A percentile compares a stretch with the other conserved stretches of the same genome.
phyloP scores from a whole-genome alignment of 164 flowering plant species.

The Euptelea pleiosperma region DNA sequence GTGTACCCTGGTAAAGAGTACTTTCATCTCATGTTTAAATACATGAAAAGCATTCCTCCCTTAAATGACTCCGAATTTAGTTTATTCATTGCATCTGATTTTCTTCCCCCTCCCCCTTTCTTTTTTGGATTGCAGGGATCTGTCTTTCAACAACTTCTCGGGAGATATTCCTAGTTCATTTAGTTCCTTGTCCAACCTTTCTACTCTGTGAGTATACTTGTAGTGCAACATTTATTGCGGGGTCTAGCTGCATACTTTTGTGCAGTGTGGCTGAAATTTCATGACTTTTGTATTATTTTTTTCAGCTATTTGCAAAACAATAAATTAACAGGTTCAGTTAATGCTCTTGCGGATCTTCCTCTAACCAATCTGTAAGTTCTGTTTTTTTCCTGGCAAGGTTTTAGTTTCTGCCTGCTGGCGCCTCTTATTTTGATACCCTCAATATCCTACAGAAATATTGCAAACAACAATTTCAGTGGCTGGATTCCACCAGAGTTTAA shows the following conservation, averaged over 20 bases:
- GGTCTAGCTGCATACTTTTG: neutral
- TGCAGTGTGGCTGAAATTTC: conserved; percentile 14
- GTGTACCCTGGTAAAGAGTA: too few species aligned
- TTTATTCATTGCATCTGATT: conserved; percentile 3
- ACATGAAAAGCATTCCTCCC: neutral
- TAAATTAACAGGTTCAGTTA: conserved; percentile 74
- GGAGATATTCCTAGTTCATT: conserved; percentile 83
- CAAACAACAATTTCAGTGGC: conserved; percentile 76
- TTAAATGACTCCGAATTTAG: neutral
- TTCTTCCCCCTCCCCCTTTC: too few species aligned
- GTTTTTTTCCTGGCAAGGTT: conserved; percentile 1
- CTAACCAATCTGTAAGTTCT: conserved; percentile 61
- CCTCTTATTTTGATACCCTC: conserved; percentile 12
- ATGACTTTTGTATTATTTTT: conserved; percentile 13
- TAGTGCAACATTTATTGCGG: conserved; percentile 1
- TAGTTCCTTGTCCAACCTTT: conserved; percentile 66
- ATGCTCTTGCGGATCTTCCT: conserved; percentile 52
- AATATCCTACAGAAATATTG: conserved; percentile 65
- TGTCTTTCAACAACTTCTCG: conserved; percentile 78
- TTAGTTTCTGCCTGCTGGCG: neutral
- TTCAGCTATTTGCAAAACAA: conserved; percentile 81
- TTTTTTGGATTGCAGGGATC: conserved; percentile 56
- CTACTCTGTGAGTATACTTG: conserved; percentile 63
- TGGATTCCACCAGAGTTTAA: conserved; percentile 78
- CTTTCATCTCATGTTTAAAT: neutral